Evolutionary conservation across 2,329 filamentous ascomycete species (phyloP).

Genomic region (Aspergillus latus): DNA sequence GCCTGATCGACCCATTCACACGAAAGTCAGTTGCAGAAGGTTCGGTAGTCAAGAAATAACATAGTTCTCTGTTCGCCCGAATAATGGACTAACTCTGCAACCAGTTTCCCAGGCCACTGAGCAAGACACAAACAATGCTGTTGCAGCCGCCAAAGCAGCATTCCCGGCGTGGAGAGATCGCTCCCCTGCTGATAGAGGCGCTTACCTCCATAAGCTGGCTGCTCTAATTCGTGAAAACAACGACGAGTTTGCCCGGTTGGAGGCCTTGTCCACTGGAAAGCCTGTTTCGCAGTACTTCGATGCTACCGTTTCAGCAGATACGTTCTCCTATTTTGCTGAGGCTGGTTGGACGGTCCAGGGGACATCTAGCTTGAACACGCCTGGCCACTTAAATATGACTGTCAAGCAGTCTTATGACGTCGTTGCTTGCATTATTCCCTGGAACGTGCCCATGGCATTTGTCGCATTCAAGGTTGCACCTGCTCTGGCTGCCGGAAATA

Average conservation of each 20-base stretch:
- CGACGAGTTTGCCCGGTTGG: constrained; percentile 35
- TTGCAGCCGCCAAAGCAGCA: constrained; percentile 38
- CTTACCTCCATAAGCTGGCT: constrained; percentile 35
- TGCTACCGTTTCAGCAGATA: constrained; percentile 18
- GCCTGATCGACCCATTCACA: constrained; percentile 32
- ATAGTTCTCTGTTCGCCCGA: neutral
- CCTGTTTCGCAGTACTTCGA: constrained; percentile 34
- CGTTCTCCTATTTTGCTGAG: constrained; percentile 31
- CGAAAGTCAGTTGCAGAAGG: constrained; percentile 31
- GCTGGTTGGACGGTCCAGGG: constrained; percentile 32
- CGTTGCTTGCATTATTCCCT: constrained; percentile 58
- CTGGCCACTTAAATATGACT: constrained; percentile 28
- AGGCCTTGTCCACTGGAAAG: constrained; percentile 39
- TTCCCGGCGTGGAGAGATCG: constrained; percentile 41
- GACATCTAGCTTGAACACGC: constrained; percentile 33
- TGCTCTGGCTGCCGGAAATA: constrained; percentile 61
- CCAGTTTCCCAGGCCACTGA: constrained; percentile 2
- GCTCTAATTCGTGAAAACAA: constrained; percentile 29
- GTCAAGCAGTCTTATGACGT: constrained; percentile 58
- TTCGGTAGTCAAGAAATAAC: constrained; percentile 9
- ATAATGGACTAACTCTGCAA: neutral
- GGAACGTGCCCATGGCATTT: constrained; percentile 54
- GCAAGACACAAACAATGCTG: constrained; percentile 38
- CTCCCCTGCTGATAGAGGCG: constrained; percentile 32
- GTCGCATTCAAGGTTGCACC: constrained; percentile 58